Percentiles rank a stretch among this genome's conserved stretches.
Evolutionary conservation across 495 filamentous ascomycete species (phyloP).

Genomic region (Tricharina praecox): DNA sequence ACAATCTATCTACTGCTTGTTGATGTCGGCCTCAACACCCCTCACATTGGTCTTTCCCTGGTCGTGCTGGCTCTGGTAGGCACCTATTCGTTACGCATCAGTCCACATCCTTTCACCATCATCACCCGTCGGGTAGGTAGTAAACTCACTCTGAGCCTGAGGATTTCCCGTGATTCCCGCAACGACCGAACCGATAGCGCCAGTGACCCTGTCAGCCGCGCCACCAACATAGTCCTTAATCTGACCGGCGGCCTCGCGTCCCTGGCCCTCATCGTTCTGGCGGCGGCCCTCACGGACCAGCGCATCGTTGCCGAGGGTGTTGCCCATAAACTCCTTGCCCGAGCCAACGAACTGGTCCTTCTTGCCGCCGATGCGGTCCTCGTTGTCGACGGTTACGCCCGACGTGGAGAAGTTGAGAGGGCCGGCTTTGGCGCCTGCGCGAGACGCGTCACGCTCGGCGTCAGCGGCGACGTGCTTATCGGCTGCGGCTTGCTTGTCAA

Average conservation of each 20-base stretch:
- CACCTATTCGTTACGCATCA: slow-evolving; percentile 12
- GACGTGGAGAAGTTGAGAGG: slow-evolving; percentile 48
- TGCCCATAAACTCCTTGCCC: slow-evolving; percentile 67
- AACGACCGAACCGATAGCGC: slow-evolving; percentile 49
- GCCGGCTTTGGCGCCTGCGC: slow-evolving; percentile 54
- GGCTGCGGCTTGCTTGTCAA: slow-evolving; percentile 33
- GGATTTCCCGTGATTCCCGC: slow-evolving; percentile 58
- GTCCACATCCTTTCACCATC: slow-evolving; percentile 7
- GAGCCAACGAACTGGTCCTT: slow-evolving; percentile 81
- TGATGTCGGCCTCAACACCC: slow-evolving; percentile 65
- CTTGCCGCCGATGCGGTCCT: slow-evolving; percentile 49
- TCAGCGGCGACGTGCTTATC: slow-evolving; percentile 43
- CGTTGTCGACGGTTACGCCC: slow-evolving; percentile 56
- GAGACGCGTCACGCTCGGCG: slow-evolving; percentile 49
- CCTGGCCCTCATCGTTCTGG: slow-evolving; percentile 69
- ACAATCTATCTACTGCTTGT: not conserved
- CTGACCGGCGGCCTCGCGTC: slow-evolving; percentile 70
- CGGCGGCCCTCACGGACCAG: slow-evolving; percentile 55
- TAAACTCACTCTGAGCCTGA: slow-evolving; percentile 34
- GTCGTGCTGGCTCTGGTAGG: slow-evolving; percentile 55
- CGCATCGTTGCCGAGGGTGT: slow-evolving; percentile 52
- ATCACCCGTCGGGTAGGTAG: not conserved
- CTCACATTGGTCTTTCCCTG: slow-evolving; percentile 72
- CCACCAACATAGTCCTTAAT: slow-evolving; percentile 58
- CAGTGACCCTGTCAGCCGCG: slow-evolving; percentile 50